These are phyloP conservation scores for Cladosporium sp. DNA, from an alignment of 2,329 filamentous ascomycete genomes.

Conservation along the genomic window DNA sequence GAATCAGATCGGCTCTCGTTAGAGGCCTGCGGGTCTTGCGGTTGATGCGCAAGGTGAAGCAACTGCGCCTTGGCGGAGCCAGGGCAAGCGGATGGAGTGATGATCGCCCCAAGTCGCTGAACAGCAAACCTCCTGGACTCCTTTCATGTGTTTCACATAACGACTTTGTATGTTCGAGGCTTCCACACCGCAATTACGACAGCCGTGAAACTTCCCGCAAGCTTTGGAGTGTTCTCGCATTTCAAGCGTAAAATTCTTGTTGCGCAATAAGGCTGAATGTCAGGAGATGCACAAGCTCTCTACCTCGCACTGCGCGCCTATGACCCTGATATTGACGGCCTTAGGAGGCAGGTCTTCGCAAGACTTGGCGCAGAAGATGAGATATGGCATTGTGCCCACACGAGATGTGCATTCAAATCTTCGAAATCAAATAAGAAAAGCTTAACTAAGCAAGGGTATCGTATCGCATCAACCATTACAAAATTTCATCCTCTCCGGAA, in stretches of 20 bases:
- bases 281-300: too few relatives aligned
- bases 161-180: background rate
- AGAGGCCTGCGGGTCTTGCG: background rate
- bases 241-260: too few relatives aligned
- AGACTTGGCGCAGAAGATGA: too few relatives aligned
- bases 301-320: too few relatives aligned
- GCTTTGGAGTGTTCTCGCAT: too few relatives aligned
- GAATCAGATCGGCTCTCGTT: background rate
- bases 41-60: slow-evolving; percentile 7
- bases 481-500: background rate
- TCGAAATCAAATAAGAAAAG: background rate
- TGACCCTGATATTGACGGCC: too few relatives aligned
- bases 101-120: background rate
- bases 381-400: too few relatives aligned
- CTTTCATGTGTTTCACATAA: slow-evolving; percentile 1
- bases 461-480: slow-evolving; percentile 1
- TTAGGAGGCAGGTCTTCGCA: too few relatives aligned
- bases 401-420: too few relatives aligned
- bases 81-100: slow-evolving; percentile 4
- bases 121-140: background rate
- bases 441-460: slow-evolving; percentile 5
- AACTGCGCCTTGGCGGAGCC: background rate
- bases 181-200: background rate
- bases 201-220: too few relatives aligned
- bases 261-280: too few relatives aligned